Evolutionary conservation across 306 rosid genomes (phyloP), one percentile per base, ranked within the genome.

Genomic region (Cotoneaster glaucophyllus): DNA sequence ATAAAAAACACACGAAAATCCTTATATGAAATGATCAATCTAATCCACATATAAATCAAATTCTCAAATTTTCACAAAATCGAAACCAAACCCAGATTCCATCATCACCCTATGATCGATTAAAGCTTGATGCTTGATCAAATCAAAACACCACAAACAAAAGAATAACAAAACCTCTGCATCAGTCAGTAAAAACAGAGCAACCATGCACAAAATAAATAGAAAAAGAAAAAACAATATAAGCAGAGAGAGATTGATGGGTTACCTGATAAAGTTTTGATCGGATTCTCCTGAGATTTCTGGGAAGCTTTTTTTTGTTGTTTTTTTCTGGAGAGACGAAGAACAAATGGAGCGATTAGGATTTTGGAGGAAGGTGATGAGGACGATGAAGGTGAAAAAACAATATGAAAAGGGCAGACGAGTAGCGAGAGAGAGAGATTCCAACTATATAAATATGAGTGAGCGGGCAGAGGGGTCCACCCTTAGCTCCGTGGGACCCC

Each of bases 221-320:
- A 24, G 11, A 26, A 11, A 41, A 19, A 6, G 18, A 17, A 73
- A 19, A 65, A 34, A 17, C 48, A 63, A 11, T 10, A 32, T 11
- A 54, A 54, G 24, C 3, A 19, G 61, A 56, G 25, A 19, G 26
- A 65, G 10, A 59, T 41, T 56, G 52, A 56, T 71, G 21, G 43
- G 80, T 83, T 88, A 69, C 96, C 93, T 86, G 84, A 77, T 69
- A 73, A 66, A 59, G 59, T 25, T 48, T 4, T 82, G 81, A 70
- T 32, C 56, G 81, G 54, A 64, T 70, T 76, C 78, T 83, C 37
- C 72, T 67, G 76, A 19, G 70, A 74, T 44, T 52, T 37, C 81
- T 8, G 79, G 70, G 65, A 77, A 84, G 57, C 71, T 81, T 61
- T 69, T 69, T 45, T 25, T 62, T 22, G 18, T 32, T 32, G 64